These are phyloP conservation scores for Emergomyces pasteurianus DNA, from an alignment of 2,329 filamentous ascomycete genomes.

Conservation along the genomic window DNA sequence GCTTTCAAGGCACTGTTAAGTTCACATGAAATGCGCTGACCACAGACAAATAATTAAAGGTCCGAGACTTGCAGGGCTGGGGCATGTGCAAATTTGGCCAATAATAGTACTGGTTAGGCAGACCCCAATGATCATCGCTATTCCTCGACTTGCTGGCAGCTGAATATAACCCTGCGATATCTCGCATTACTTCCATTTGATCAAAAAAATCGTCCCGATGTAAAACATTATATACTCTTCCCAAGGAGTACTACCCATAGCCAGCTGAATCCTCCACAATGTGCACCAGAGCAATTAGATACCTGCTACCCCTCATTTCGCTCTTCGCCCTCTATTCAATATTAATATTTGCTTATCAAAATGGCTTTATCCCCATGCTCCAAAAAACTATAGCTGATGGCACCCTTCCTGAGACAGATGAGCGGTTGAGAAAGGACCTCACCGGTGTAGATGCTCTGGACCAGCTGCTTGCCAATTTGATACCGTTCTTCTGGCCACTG, in stretches of 20 bases:
- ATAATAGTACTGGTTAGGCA: no score
- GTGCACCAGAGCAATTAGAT: neutral
- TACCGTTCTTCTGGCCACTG: conserved; percentile 30
- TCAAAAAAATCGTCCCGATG: neutral
- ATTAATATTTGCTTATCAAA: conserved; percentile 22
- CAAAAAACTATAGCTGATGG: conserved; percentile 13
- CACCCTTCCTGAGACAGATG: conserved; percentile 17
- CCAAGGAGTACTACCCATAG: neutral
- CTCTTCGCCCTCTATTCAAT: conserved; percentile 18
- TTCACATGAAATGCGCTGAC: neutral
- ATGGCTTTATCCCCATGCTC: conserved; percentile 18
- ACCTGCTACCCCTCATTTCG: conserved; percentile 19
- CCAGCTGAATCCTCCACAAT: neutral
- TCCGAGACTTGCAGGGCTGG: no score
- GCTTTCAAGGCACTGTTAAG: neutral
- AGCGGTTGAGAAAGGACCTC: conserved; percentile 21
- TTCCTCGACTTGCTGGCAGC: neutral
- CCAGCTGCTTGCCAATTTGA: conserved; percentile 19
- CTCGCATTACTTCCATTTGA: neutral
- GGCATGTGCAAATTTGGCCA: no score
- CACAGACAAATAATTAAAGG: neutral
- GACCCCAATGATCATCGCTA: no score
- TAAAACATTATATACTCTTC: neutral
- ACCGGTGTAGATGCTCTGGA: conserved; percentile 25
- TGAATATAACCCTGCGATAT: neutral